Evolutionary conservation across 345 rosid species (phyloP).

Genomic region (Syzygium jambos): DNA sequence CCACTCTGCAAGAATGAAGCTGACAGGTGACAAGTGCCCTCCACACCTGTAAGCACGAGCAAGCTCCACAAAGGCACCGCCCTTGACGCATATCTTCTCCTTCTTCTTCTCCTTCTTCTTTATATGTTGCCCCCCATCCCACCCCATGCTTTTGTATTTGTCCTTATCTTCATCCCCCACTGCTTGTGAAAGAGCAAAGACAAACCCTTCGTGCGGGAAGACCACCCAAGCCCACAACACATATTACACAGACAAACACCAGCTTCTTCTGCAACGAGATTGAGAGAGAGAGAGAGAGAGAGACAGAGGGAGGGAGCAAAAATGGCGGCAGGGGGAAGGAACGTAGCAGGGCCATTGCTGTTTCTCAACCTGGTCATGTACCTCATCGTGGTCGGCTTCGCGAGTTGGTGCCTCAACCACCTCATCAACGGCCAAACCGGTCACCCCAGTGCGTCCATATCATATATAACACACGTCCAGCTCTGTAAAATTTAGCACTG

Average conservation of each 20-base stretch:
- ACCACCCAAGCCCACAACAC: no score
- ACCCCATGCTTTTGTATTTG: neutral
- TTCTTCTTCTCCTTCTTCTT: neutral
- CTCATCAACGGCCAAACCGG: conserved; percentile 66
- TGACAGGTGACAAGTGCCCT: neutral
- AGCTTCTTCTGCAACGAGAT: neutral
- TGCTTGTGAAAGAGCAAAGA: neutral
- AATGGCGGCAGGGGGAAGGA: conserved; percentile 77
- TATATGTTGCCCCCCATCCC: neutral
- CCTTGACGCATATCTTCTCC: neutral
- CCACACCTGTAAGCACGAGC: neutral
- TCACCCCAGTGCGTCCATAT: conserved; percentile 55
- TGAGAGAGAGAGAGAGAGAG: neutral
- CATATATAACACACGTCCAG: no score
- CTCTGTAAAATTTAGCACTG: neutral
- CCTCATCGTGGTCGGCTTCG: conserved; percentile 63
- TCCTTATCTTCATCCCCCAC: neutral
- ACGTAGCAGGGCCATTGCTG: conserved; percentile 81
- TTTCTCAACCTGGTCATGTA: conserved; percentile 82
- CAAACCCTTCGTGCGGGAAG: neutral
- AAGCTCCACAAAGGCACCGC: neutral
- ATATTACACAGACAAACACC: neutral
- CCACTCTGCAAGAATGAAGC: neutral
- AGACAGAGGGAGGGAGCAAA: neutral
- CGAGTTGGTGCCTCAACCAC: conserved; percentile 77